phyloP scores from a whole-genome alignment of 208 protist genomes.

The Novymonas esmeraldas region DNA sequence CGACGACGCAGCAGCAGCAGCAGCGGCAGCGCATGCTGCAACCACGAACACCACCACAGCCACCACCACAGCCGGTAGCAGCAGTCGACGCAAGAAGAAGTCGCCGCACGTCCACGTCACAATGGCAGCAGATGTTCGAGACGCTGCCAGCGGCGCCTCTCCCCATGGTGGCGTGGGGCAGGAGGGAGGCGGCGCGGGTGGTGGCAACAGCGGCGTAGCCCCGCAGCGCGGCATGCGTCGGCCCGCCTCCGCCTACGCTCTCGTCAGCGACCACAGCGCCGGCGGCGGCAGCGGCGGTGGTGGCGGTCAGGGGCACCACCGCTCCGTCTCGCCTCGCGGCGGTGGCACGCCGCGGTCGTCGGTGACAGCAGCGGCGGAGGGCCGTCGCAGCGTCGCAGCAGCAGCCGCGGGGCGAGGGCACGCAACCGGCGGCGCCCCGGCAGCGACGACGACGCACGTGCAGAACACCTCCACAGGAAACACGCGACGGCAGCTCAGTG shows the following conservation, averaged over 20 bases:
- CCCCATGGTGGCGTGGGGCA: background rate
- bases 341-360: background rate
- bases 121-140: slow-evolving; percentile 16
- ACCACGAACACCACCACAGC: background rate
- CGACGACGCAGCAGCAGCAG: background rate
- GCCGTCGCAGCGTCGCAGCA: slow-evolving; percentile 3
- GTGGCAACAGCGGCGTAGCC: slow-evolving; percentile 29
- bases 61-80: background rate
- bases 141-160: background rate
- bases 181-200: background rate
- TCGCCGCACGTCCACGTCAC: slow-evolving; percentile 24
- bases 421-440: background rate
- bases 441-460: slow-evolving; percentile 17
- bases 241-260: slow-evolving; percentile 24
- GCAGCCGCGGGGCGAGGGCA: background rate
- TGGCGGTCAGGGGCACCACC: background rate
- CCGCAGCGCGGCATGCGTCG: slow-evolving; percentile 45
- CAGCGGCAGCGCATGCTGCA: slow-evolving; percentile 8
- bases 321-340: background rate
- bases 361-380: slow-evolving; percentile 9
- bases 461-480: slow-evolving; percentile 24
- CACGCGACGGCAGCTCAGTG: slow-evolving; percentile 11
- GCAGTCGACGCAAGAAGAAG: slow-evolving; percentile 26
- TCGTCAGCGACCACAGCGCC: slow-evolving; percentile 20
- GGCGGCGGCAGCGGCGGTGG: background rate